Base-by-base conservation (phyloP, 441 rosid species). In the Omphalea diandra region DNA sequence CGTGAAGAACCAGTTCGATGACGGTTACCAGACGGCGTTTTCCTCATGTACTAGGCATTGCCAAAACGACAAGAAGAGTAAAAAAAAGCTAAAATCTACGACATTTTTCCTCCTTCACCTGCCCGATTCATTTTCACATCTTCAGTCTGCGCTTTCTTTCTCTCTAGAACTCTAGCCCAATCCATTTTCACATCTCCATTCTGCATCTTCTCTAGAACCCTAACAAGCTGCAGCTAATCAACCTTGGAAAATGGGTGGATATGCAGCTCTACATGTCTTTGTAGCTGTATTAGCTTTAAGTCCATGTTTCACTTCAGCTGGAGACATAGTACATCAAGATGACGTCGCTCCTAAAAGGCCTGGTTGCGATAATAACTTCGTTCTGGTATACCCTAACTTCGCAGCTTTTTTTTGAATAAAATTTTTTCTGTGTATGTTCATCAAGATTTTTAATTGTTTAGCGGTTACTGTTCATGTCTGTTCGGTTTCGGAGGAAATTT, bases 281-380 rank as follows among this genome's bases (percentile, higher is more conserved):
- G 44, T 73, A 44, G 52, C 72, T 38, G 72, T 82, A 1, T 60
- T 89, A 72, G 41, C 79, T 73, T 68, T 69, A 67, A 66, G 72
- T 77, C 71, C 78, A 32, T 63, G 76, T 27, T 66, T 79, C 31
- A 85, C 63, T 24, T 83, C 79, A 20, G 89, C 98, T 64, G 94
- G 98, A 24, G 99, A 93, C 77, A 96, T 93, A 32, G 97, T 93
- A 47, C 97, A 96, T 69, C 90, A 86, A 1, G 98, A 96, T 69
- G 83, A 88, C 76, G 68, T 63, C 33, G 89, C 97, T 83, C 99
- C 99, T 18, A 93, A 86, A 90, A 87, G 89, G 84, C 94, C 98
- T 36, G 97, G 99, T 14, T 96, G 99, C 76, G 90, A 86, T 49
- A 96, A 96, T 82, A 91, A 93, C 83, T 96, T 93, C 80, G 96